Evolutionary conservation across 805 yeast genomes (phyloP).

Genomic region (Wickerhamomyces pijperi): DNA sequence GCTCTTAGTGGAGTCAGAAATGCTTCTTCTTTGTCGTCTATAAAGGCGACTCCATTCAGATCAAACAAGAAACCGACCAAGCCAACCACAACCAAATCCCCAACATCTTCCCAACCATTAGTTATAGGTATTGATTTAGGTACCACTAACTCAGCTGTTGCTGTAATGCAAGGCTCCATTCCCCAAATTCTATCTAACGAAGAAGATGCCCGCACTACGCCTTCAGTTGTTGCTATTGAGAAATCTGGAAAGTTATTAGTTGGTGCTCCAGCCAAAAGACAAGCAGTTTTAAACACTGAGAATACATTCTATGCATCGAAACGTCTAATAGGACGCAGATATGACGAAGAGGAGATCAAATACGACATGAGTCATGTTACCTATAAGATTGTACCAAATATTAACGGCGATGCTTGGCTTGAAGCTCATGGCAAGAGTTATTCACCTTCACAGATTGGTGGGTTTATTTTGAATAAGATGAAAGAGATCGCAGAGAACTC

Average conservation of each 20-base stretch:
- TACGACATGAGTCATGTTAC: conserved; percentile 54
- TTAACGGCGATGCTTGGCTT: conserved; percentile 64
- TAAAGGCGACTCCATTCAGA: not conserved
- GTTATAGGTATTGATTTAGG: conserved; percentile 80
- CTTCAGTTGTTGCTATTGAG: conserved; percentile 63
- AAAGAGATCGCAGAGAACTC: conserved; percentile 47
- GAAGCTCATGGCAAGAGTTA: conserved; percentile 28
- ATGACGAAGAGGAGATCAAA: conserved; percentile 58
- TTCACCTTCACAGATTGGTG: conserved; percentile 68
- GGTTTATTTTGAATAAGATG: conserved; percentile 52
- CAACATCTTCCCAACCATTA: conserved; percentile 1
- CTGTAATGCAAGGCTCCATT: conserved; percentile 53
- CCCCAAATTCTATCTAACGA: conserved; percentile 65
- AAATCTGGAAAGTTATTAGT: conserved; percentile 34
- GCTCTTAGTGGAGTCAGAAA: not conserved
- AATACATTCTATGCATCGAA: conserved; percentile 78
- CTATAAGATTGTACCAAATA: conserved; percentile 44
- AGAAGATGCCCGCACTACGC: conserved; percentile 73
- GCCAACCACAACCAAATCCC: not conserved
- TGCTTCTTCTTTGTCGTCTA: not conserved
- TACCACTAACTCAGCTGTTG: conserved; percentile 81
- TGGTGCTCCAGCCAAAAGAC: conserved; percentile 69
- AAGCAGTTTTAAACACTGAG: conserved; percentile 62
- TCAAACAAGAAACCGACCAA: not conserved
- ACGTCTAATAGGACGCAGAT: conserved; percentile 67